phyloP scores from a whole-genome alignment of 495 filamentous ascomycete genomes.

The Hyaloscypha variabilis region DNA sequence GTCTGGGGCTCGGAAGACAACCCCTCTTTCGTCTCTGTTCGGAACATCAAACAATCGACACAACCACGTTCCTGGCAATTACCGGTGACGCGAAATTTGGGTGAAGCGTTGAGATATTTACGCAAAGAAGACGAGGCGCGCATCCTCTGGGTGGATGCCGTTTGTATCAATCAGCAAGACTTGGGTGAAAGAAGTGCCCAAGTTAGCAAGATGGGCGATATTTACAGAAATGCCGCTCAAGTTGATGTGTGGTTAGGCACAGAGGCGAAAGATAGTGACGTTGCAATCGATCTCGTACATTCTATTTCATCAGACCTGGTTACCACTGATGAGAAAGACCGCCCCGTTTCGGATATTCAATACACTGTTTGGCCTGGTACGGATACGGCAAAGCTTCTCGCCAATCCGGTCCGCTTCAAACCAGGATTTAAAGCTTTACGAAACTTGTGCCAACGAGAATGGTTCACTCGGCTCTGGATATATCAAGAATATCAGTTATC shows the following conservation, averaged over 20 bases:
- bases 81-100: neutral
- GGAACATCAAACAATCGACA: neutral
- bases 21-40: neutral
- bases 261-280: neutral
- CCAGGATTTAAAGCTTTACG: neutral
- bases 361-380: neutral
- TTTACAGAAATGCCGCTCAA: constrained; percentile 1
- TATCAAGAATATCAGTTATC: constrained; percentile 5
- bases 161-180: neutral
- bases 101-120: neutral
- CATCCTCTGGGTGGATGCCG: neutral
- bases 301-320: neutral
- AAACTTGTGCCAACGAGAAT: neutral
- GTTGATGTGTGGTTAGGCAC: constrained; percentile 15
- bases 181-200: constrained; percentile 1
- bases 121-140: neutral
- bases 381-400: neutral
- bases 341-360: too few relatives aligned
- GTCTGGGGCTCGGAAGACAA: constrained; percentile 3
- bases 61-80: neutral
- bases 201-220: constrained; percentile 4
- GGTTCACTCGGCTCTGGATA: constrained; percentile 16
- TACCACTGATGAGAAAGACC: neutral
- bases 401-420: neutral
- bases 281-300: neutral